Percentiles rank a stretch among this genome's conserved stretches.
Conservation (phyloP, 768 basidiomycete genomes). For the Gyrodon lividus region DNA sequence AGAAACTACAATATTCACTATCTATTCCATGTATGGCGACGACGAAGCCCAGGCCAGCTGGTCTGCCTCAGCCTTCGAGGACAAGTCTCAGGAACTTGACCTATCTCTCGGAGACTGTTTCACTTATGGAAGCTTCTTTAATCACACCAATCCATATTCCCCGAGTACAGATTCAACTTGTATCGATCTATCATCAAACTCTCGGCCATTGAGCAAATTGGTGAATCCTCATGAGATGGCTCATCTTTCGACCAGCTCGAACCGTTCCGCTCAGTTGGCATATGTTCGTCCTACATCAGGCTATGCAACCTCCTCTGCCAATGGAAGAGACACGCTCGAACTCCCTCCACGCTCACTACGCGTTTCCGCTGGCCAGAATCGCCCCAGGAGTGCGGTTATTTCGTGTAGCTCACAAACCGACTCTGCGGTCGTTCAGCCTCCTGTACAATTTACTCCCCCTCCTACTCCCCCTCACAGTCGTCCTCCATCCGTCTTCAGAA, state of each 20-base stretch:
- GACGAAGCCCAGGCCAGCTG: conserved; percentile 49
- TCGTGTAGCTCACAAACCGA: conserved; percentile 27
- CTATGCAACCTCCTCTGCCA: conserved; percentile 14
- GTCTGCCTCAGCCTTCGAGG: conserved; percentile 40
- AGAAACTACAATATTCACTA: conserved; percentile 76
- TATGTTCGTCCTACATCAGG: conserved; percentile 21
- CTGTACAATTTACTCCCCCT: conserved; percentile 17
- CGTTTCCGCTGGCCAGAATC: conserved; percentile 17
- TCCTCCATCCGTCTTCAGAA: conserved; percentile 22
- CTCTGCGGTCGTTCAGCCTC: conserved; percentile 17
- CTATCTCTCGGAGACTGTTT: conserved; percentile 33
- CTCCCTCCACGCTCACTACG: conserved; percentile 28
- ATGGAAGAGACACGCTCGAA: conserved; percentile 16
- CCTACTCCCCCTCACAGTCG: conserved; percentile 31
- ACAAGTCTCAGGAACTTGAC: conserved; percentile 38
- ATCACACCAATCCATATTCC: conserved; percentile 18
- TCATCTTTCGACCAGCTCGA: conserved; percentile 25
- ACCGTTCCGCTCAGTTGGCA: conserved; percentile 22
- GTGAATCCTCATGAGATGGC: conserved; percentile 21
- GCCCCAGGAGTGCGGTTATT: conserved; percentile 24
- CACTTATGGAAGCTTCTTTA: conserved; percentile 35
- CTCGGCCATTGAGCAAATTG: conserved; percentile 20
- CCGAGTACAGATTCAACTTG: conserved; percentile 26
- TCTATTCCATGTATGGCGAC: conserved; percentile 86
- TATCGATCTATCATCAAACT: conserved; percentile 29